Evolutionary conservation across 768 basidiomycete genomes (phyloP).

Genomic region (Neoboletus brunneissimus): DNA sequence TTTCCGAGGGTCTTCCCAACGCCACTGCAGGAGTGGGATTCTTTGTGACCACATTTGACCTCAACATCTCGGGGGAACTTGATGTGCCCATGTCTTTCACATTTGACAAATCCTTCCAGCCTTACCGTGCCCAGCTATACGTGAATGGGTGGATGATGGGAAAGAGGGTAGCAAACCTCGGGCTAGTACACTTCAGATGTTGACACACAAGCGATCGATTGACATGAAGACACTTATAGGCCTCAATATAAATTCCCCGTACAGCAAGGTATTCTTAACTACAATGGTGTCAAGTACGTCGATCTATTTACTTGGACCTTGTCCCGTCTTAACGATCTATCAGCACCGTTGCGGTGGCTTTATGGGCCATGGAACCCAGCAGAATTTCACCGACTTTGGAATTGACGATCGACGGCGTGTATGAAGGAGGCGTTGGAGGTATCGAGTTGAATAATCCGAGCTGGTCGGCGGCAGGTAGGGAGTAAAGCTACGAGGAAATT

Average conservation of each 20-base stretch:
- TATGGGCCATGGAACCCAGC: constrained; percentile 63
- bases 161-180: constrained; percentile 68
- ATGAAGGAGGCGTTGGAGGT: constrained; percentile 65
- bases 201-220: not conserved
- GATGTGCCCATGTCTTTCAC: constrained; percentile 72
- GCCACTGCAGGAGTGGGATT: constrained; percentile 71
- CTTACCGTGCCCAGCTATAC: constrained; percentile 71
- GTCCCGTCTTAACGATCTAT: constrained; percentile 1
- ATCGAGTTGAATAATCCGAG: constrained; percentile 56
- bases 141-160: constrained; percentile 93
- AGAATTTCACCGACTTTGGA: constrained; percentile 50
- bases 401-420: constrained; percentile 52
- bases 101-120: constrained; percentile 60
- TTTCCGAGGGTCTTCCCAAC: constrained; percentile 57
- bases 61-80: constrained; percentile 54
- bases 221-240: constrained; percentile 32
- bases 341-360: constrained; percentile 58
- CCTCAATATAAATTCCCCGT: constrained; percentile 83
- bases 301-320: not conserved
- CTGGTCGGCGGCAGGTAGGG: constrained; percentile 42
- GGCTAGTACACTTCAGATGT: constrained; percentile 38
- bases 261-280: constrained; percentile 76
- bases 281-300: constrained; percentile 62
- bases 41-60: constrained; percentile 71
- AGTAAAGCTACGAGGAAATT: not conserved